Conservation (phyloP, 2,329 filamentous ascomycete genomes). For the Trichoderma sp. region DNA sequence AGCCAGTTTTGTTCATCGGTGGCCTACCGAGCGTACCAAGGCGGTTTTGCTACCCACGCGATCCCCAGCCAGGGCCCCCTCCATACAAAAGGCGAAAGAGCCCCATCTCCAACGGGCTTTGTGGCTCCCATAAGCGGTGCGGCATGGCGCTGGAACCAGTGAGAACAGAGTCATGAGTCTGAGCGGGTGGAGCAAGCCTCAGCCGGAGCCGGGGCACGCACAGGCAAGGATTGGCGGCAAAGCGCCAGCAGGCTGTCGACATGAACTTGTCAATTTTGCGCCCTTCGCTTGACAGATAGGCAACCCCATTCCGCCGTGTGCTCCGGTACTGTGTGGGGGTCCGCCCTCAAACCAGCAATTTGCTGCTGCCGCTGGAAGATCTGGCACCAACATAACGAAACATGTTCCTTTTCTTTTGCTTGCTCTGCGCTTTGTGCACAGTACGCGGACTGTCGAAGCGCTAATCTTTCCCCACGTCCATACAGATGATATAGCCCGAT, state of each 20-base stretch:
- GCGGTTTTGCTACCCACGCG: conserved; percentile 17
- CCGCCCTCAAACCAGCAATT: not conserved
- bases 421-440: conserved; percentile 2
- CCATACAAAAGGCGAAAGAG: conserved; percentile 5
- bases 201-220: conserved; percentile 28
- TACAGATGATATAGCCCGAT: conserved; percentile 21
- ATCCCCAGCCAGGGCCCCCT: conserved; percentile 24
- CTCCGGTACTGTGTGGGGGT: conserved; percentile 18
- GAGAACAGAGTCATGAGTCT: conserved; percentile 27
- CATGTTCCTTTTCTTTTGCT: not conserved
- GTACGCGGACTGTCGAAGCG: conserved; percentile 4
- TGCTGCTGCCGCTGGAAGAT: not conserved
- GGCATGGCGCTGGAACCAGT: conserved; percentile 29
- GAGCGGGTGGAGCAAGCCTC: conserved; percentile 26
- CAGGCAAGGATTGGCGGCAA: conserved; percentile 23
- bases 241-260: conserved; percentile 3
- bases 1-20: conserved; percentile 28
- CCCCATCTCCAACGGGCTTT: conserved; percentile 15
- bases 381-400: not conserved
- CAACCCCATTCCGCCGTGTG: conserved; percentile 9
- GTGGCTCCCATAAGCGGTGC: conserved; percentile 26
- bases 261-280: conserved; percentile 42
- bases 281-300: conserved; percentile 44
- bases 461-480: conserved; percentile 18
- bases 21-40: conserved; percentile 7